Conservation (phyloP, 805 yeast species). For the Metschnikowia colocasiae region DNA sequence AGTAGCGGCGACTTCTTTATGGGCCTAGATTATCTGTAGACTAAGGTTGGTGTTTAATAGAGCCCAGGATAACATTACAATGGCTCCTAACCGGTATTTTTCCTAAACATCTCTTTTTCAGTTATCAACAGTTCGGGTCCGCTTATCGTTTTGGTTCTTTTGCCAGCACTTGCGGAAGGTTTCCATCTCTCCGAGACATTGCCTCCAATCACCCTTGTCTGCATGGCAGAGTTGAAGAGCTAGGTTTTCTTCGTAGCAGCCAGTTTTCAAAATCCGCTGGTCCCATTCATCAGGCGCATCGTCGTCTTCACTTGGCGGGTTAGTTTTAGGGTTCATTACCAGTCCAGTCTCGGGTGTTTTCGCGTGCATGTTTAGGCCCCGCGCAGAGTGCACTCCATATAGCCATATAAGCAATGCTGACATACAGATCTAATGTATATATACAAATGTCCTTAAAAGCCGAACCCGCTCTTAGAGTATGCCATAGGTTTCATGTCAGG, state of each 20-base stretch:
- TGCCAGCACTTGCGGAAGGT: slow-evolving; percentile 65
- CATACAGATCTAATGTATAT: background rate
- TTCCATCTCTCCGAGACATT: slow-evolving; percentile 53
- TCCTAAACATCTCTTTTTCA: too few species aligned
- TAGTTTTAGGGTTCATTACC: background rate
- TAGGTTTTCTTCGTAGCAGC: slow-evolving; percentile 71
- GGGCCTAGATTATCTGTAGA: too few species aligned
- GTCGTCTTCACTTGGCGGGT: slow-evolving; percentile 24
- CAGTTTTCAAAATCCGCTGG: slow-evolving; percentile 65
- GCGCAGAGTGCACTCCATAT: background rate
- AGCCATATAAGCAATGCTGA: background rate
- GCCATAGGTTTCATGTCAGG: slow-evolving; percentile 96
- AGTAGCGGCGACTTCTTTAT: too few species aligned
- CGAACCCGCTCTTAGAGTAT: slow-evolving; percentile 50
- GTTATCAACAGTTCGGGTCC: slow-evolving; percentile 42
- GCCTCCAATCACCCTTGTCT: slow-evolving; percentile 78
- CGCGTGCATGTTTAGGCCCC: background rate
- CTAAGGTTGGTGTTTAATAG: too few species aligned
- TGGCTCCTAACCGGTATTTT: too few species aligned
- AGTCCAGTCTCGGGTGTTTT: background rate
- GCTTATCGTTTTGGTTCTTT: slow-evolving; percentile 47
- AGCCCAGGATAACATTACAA: too few species aligned
- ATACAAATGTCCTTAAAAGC: slow-evolving; percentile 23
- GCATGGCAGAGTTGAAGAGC: slow-evolving; percentile 74
- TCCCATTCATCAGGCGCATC: slow-evolving; percentile 78